Percentiles rank a stretch among this genome's conserved stretches.
phyloP scores from a whole-genome alignment of 805 yeast species.

The Yamadazyma ubonensis region DNA sequence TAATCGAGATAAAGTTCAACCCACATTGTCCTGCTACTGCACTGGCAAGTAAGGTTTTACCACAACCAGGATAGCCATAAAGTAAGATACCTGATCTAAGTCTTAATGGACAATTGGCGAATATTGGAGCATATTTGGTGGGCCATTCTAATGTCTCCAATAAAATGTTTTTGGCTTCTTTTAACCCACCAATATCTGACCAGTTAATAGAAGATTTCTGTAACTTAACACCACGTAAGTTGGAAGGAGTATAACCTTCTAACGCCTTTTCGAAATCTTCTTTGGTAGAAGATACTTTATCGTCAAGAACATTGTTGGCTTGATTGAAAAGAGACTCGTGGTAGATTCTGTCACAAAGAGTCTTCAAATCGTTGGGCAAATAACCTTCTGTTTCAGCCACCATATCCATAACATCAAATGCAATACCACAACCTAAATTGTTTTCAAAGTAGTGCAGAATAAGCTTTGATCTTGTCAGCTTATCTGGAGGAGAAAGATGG shows the following conservation, averaged over 20 bases:
- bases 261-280: slow-evolving; percentile 54
- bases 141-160: slow-evolving; percentile 97
- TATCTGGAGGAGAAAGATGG: slow-evolving; percentile 67
- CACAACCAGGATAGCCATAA: slow-evolving; percentile 98
- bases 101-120: slow-evolving; percentile 81
- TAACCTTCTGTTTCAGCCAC: slow-evolving; percentile 83
- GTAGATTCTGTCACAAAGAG: slow-evolving; percentile 66
- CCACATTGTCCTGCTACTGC: slow-evolving; percentile 96
- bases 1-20: slow-evolving; percentile 84
- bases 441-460: slow-evolving; percentile 38
- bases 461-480: slow-evolving; percentile 52
- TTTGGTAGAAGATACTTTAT: slow-evolving; percentile 21
- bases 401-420: slow-evolving; percentile 43
- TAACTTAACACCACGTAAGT: slow-evolving; percentile 80
- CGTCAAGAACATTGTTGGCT: slow-evolving; percentile 12
- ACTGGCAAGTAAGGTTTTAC: slow-evolving; percentile 88
- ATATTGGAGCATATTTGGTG: slow-evolving; percentile 92
- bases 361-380: slow-evolving; percentile 76
- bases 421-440: slow-evolving; percentile 31
- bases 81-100: slow-evolving; percentile 85
- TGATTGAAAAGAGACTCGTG: slow-evolving; percentile 44
- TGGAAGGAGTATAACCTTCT: slow-evolving; percentile 73
- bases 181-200: slow-evolving; percentile 88
- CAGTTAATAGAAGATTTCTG: slow-evolving; percentile 75
- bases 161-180: slow-evolving; percentile 69